These are phyloP conservation scores for Trichoderma arundinaceum DNA, from an alignment of 2,329 filamentous ascomycete species.

Conservation along the genomic window DNA sequence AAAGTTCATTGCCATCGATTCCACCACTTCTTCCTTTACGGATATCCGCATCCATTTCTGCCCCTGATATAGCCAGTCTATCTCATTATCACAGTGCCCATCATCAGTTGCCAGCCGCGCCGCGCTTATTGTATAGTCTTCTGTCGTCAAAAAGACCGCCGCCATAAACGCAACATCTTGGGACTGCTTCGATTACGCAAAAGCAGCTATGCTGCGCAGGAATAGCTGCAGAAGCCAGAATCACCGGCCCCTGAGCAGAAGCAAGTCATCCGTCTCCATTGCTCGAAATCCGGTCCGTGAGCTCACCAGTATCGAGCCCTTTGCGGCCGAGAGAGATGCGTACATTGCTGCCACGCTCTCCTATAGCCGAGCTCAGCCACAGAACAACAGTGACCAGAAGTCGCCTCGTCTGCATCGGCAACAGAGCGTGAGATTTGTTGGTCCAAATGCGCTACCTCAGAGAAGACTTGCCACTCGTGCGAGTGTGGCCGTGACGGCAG, in stretches of 20 bases:
- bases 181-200: neutral
- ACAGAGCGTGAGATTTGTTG: conserved; percentile 63
- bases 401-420: conserved; percentile 47
- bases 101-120: conserved; percentile 8
- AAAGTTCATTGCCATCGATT: neutral
- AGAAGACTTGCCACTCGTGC: conserved; percentile 42
- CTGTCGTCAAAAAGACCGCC: no score
- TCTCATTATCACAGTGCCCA: conserved; percentile 2
- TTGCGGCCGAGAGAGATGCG: conserved; percentile 62
- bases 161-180: neutral
- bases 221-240: conserved; percentile 54
- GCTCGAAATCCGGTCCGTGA: conserved; percentile 47
- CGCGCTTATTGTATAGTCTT: neutral
- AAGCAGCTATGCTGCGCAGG: conserved; percentile 53
- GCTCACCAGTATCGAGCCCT: conserved; percentile 56
- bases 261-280: conserved; percentile 60
- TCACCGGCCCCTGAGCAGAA: conserved; percentile 52
- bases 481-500: conserved; percentile 34
- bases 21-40: neutral
- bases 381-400: conserved; percentile 43
- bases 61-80: neutral
- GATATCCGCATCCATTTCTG: conserved; percentile 4
- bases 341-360: conserved; percentile 67
- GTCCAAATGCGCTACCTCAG: conserved; percentile 41
- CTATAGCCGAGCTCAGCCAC: conserved; percentile 59